Evolutionary conservation across 441 rosid genomes (phyloP).

Genomic region (Erodium moschatum): DNA sequence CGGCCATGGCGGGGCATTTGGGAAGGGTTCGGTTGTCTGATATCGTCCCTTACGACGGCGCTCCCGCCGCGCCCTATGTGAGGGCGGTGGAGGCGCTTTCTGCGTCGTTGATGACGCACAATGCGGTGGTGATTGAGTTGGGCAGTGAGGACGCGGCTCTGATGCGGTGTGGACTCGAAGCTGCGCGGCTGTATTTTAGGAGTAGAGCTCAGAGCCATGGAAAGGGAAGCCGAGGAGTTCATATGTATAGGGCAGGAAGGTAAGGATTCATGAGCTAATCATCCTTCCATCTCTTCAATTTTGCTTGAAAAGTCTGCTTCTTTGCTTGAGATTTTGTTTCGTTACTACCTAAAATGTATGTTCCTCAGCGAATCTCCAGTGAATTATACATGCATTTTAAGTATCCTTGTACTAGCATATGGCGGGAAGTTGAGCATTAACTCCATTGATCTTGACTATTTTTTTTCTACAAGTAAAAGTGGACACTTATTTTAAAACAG

Average conservation of each 20-base stretch:
- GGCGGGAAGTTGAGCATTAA: too few species aligned
- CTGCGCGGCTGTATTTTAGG: conserved; percentile 65
- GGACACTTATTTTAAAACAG: too few species aligned
- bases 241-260: conserved; percentile 90
- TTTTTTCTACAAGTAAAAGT: too few species aligned
- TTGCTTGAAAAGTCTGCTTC: neutral
- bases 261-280: conserved; percentile 17
- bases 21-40: conserved; percentile 68
- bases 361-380: too few species aligned
- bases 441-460: too few species aligned
- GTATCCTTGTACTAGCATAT: too few species aligned
- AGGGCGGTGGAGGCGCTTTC: conserved; percentile 77
- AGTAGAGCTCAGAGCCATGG: conserved; percentile 34
- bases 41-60: conserved; percentile 63
- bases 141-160: conserved; percentile 60
- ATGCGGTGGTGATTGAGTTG: conserved; percentile 75
- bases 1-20: conserved; percentile 27
- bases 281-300: neutral
- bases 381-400: too few species aligned
- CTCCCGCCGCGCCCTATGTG: conserved; percentile 44
- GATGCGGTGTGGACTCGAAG: conserved; percentile 74
- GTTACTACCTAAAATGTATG: neutral
- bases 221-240: conserved; percentile 56
- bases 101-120: conserved; percentile 62
- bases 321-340: neutral